Evolutionary conservation across 257 asterid genomes (phyloP).

Genomic region (Solanum infundibuliforme): DNA sequence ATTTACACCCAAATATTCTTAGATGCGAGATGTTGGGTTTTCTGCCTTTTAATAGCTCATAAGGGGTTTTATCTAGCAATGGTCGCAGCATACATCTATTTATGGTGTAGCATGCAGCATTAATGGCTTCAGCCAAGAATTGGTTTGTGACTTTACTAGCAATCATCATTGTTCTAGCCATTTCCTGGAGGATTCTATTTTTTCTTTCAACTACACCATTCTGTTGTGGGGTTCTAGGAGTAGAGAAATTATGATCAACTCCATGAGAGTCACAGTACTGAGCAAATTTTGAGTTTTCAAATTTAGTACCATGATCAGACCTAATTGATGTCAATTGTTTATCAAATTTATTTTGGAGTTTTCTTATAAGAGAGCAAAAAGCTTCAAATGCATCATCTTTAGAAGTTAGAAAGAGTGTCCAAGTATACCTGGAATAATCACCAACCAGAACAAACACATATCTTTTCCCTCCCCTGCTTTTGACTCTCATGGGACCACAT

Average conservation of each 20-base stretch:
- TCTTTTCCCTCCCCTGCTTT: not conserved
- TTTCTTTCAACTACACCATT: not conserved
- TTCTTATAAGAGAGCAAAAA: not conserved
- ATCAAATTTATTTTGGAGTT: too few species aligned
- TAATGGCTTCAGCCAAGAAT: not conserved
- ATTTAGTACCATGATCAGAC: not conserved
- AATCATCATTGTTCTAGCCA: not conserved
- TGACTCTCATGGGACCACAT: not conserved
- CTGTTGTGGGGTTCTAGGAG: not conserved
- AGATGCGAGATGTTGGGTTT: not conserved
- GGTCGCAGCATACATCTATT: not conserved
- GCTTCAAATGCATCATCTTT: not conserved
- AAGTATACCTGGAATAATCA: not conserved
- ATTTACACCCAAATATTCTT: not conserved
- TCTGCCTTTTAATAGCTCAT: too few species aligned
- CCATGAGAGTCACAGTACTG: not conserved
- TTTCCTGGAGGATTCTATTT: not conserved
- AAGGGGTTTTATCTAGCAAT: not conserved
- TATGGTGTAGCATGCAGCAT: not conserved
- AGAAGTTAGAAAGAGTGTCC: not conserved
- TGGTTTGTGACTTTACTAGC: not conserved
- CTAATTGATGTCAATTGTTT: too few species aligned
- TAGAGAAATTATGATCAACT: not conserved
- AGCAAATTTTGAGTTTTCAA: not conserved
- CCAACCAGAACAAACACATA: not conserved